Evolutionary conservation across 2,329 filamentous ascomycete genomes (phyloP), one percentile per base, ranked within the genome.

Genomic region (Ceratocystiopsis minuta): DNA sequence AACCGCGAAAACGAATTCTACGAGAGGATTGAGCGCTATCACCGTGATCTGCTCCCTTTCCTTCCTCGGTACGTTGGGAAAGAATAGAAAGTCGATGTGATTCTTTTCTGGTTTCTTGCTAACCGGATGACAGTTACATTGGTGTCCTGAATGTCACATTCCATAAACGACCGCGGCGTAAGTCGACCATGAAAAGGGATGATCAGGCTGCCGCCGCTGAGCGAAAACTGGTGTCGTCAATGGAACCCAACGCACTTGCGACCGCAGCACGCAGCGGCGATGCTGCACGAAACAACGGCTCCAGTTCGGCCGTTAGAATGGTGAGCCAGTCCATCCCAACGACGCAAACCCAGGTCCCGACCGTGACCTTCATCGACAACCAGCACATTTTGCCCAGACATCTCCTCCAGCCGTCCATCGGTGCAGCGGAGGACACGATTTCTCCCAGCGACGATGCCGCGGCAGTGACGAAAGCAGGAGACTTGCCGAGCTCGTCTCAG

Each of bases 1-100:
- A 98, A 94, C 57, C 75, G 88, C 54, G 90, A 98, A 57, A 98
- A 98, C 60, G 85, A 94, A 61, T 98, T 98, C 57, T 98, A 98
- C 59, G 90, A 98, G 61, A 90, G 80, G 42, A 84, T 96, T 53
- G 90, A 98, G 64, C 77, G 75, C 53, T 76, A 84, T 50, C 88
- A 98, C 59, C 83, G 86, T 49, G 81, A 94, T 55, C 69, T 98
- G 53, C 65, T 98, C 45, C 76, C 81, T 36, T 98, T 96, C 56
- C 68, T 98, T 49, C 90, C 90, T 49, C 85, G 87, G 78, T 81
- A 64, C 41, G 40, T 43, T 15, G 32, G 5, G 32, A 33, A 28
- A 10, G 24, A 28, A 28, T 9, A 28, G 24, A 10, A 10, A 28
- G 11, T n/a, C n/a, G 24, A 28, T 9, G 11, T 10, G 7, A 28